Evolutionary conservation across 2,329 filamentous ascomycete genomes (phyloP), one percentile per base, ranked within the genome.

Genomic region (Hyphodiscus sp.): DNA sequence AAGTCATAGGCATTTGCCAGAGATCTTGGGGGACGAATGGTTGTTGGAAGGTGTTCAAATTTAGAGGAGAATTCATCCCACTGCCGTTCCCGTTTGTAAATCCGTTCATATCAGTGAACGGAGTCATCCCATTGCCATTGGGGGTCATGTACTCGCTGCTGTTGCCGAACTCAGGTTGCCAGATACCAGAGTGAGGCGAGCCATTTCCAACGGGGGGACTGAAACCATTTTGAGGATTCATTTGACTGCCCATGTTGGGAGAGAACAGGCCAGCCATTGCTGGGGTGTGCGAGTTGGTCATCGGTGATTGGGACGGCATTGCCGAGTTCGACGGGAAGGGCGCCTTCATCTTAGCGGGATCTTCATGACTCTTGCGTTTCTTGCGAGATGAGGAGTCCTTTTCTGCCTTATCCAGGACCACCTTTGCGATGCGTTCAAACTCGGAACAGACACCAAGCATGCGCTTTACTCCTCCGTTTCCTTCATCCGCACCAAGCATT

Each of bases 381-480:
- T 89, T 83, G 55, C 89, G 82, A 5, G 63, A 63, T 1, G 65
- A 65, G 16, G 55, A 61, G n/a, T 97, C 92, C 65, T 87, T 90
- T 67, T 97, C 92, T 0, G 89, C 82, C 68, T 91, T 95, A 55
- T 97, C 92, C 45, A 97, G 84, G 9, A 96, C 90, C 2, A 91
- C 83, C 66, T 86, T 89, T 38, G 91, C 91, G 59, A 99, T 96
- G 54, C 94, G 84, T 69, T 96, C 91, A 63, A 99, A 99, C 66
- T 99, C 94, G n/a, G 89, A 83, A 69, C 92, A 97, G 1, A 97
- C 86, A 20, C 86, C 87, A 18, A 96, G 80, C 90, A 97, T 97
- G 48, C 94, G 87, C 67, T 90, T 89, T 5, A 97, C 89, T 63
- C 89, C 91, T 43, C 91, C 89, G 54, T 91, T 94, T 53, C 91